Percentiles rank a stretch among this genome's conserved stretches.
These are phyloP conservation scores for Echium plantagineum DNA, from an alignment of 257 asterid genomes.

Conservation along the genomic window DNA sequence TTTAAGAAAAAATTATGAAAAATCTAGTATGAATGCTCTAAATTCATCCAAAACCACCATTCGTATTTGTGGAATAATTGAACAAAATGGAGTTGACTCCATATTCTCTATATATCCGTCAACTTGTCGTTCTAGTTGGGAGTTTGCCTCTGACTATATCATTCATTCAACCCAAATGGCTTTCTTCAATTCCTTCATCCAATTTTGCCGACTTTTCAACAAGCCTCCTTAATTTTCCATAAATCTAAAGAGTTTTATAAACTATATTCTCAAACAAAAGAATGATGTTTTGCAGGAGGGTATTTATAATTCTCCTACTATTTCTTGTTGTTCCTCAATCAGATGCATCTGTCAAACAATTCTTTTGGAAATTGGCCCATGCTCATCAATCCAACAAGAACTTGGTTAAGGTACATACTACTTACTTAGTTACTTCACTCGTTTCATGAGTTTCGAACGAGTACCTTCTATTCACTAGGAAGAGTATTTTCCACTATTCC, in stretches of 20 bases:
- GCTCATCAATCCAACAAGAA: constrained; percentile 2
- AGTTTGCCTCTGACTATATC: background rate
- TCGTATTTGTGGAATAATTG: no score
- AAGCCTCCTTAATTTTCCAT: background rate
- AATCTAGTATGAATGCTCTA: no score
- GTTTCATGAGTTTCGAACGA: no score
- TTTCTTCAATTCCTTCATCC: background rate
- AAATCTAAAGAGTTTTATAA: background rate
- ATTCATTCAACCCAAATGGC: background rate
- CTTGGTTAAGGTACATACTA: constrained; percentile 10
- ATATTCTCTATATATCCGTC: constrained; percentile 27
- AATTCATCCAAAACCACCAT: no score
- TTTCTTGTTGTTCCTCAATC: constrained; percentile 15
- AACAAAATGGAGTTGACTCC: background rate
- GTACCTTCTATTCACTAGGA: no score
- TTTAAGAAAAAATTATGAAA: no score
- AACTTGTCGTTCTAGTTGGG: constrained; percentile 4
- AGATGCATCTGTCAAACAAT: constrained; percentile 10
- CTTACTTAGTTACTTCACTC: no score
- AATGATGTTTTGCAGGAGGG: constrained; percentile 5
- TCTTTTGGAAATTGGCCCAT: constrained; percentile 10
- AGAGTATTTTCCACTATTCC: no score
- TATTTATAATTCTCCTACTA: constrained; percentile 5
- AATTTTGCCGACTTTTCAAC: background rate
- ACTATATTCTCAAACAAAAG: background rate